Base-by-base conservation (phyloP, 768 basidiomycete species). In the Boletus insuetus region DNA sequence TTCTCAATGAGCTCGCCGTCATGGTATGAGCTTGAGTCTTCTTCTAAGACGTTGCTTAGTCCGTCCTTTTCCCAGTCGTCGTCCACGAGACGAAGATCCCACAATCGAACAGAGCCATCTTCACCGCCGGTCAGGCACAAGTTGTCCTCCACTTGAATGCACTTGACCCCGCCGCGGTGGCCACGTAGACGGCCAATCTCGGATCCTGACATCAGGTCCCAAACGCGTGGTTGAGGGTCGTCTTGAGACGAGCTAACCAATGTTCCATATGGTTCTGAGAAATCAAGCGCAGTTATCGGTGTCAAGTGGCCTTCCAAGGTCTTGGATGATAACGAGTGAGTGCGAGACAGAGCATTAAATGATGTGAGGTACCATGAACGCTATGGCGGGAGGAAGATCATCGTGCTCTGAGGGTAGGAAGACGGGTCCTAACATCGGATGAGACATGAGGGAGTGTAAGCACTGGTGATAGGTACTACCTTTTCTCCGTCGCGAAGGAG, bases 401-500 rank as follows among this genome's bases (percentile, higher is more conserved):
- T 94, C 93, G 62, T 99, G 97, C 69, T 98, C 97, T 17, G 94
- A 97, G 5, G 97, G 97, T 45, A 99, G 70, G 77, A 99, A 98
- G 17, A 91, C 91, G 0, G 96, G 95, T 3, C 96, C 95, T 87
- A 56, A 24, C 49, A 29, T 17, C 13, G 38, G 47, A 31, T 67
- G 58, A 59, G 58, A 43, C 12, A 29, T 6, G 40, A 26, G 32
- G 6, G 16, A 19, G 42, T 19, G 19, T n/a, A 10, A 29, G 49
- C 3, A 26, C 0, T 11, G 4, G 35, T 29, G 12, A 24, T 29
- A 12, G 3, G 49, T 56, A 14, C 34, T 35, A 70, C 70, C 70
- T 62, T 68, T 73, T 58, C 70, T 68, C 38, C 70, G 70, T 7
- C 72, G 68, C 8, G 70, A 71, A 47, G 70, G 71, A 41, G 64